These are phyloP conservation scores for Aaosphaeria arxii DNA, from an alignment of 2,329 filamentous ascomycete species.

Conservation along the genomic window DNA sequence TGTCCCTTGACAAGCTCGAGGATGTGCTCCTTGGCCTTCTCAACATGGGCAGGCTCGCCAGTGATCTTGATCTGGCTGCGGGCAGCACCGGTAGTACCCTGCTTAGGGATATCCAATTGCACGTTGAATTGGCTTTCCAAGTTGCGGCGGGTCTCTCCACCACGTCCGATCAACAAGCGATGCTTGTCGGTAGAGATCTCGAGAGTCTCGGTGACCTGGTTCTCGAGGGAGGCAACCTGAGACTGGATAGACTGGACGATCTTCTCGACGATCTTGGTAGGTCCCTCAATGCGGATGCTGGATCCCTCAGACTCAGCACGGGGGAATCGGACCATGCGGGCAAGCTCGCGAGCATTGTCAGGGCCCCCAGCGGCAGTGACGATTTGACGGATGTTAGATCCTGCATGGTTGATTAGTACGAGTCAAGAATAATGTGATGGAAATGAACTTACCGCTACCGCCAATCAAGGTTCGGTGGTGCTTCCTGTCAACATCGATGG, in stretches of 20 bases:
- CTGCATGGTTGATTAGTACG: slow-evolving; percentile 51
- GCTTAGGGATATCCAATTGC: slow-evolving; percentile 84
- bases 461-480: slow-evolving; percentile 90
- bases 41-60: slow-evolving; percentile 74
- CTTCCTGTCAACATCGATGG: slow-evolving; percentile 89
- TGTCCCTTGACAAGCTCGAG: slow-evolving; percentile 75
- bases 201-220: slow-evolving; percentile 72
- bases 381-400: slow-evolving; percentile 80
- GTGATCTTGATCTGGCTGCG: slow-evolving; percentile 83
- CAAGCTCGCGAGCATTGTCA: slow-evolving; percentile 77
- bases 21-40: slow-evolving; percentile 85
- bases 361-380: slow-evolving; percentile 86
- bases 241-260: slow-evolving; percentile 79
- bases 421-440: not conserved
- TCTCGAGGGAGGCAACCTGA: slow-evolving; percentile 80
- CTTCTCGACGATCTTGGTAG: slow-evolving; percentile 79
- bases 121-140: slow-evolving; percentile 86
- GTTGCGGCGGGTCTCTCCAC: slow-evolving; percentile 80
- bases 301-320: slow-evolving; percentile 80
- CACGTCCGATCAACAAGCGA: slow-evolving; percentile 83
- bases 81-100: slow-evolving; percentile 64
- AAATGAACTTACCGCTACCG: slow-evolving; percentile 65
- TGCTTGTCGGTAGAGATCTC: slow-evolving; percentile 91
- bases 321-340: slow-evolving; percentile 91
- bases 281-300: slow-evolving; percentile 84